Evolutionary conservation across 1,284 basidiomycete genomes (phyloP), one percentile per base, ranked within the genome.

Genomic region (Ganoderma boninense): DNA sequence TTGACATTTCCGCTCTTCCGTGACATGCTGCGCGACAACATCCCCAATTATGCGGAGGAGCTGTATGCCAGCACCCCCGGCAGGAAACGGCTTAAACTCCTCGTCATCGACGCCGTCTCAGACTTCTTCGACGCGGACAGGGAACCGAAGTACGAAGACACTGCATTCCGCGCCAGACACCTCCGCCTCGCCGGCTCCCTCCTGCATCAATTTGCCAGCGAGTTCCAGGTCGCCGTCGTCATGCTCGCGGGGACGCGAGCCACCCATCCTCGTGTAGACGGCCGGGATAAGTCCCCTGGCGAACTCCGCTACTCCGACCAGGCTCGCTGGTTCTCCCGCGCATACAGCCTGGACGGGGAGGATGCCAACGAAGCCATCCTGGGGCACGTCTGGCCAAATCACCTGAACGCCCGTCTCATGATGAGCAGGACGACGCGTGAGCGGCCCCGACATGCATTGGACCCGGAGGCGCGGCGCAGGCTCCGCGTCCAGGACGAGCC

Each of bases 351-450:
- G 46, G 83, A 86, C 54, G 85, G 86, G 57, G 90, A 92, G 76
- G 82, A 84, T 68, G 81, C 79, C 66, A 95, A 95, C 77, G 93
- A 96, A 80, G 95, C 94, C 0, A 89, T 89, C 46, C 82, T 98
- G 1, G 97, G 97, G 0, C 89, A 97, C 63, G 90, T 91, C 3
- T 98, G 97, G 97, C 93, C 95, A 11, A 97, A 97, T 79, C 92
- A 94, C 72, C 85, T 98, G 70, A 97, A 97, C 72, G 86, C 86
- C 3, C 87, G 97, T 14, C 87, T 98, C 67, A 92, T 97, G 87
- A 85, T 97, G 60, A 89, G 87, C 61, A 87, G 95, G 18, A 97
- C 96, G 0, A 88, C 88, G 6, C 84, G 95, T 67, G 84, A 57
- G 29, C 29, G 54, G 54, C 29, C 54, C 10, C 92, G 54, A 29